Conservation (phyloP, 371 early-diverging fungal species). For the Basidiobolus heterosporus region DNA sequence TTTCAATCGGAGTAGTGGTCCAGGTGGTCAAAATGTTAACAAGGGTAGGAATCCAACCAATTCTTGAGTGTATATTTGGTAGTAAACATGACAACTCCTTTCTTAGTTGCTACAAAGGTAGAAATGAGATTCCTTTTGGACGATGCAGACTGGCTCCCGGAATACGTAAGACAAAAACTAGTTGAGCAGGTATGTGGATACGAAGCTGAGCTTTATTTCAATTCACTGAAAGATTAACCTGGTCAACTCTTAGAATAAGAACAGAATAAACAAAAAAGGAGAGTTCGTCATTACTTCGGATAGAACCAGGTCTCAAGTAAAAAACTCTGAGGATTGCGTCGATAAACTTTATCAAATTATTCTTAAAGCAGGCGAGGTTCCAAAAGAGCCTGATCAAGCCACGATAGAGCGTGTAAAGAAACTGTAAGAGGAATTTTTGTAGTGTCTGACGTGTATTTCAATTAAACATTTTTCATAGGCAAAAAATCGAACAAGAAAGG, state of each 20-base stretch:
- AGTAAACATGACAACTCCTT: not conserved
- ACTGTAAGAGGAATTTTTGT: too few species aligned
- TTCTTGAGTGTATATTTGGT: not conserved
- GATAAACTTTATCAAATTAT: slow-evolving; percentile 48
- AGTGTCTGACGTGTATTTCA: too few species aligned
- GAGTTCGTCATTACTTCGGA: slow-evolving; percentile 64
- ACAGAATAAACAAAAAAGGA: slow-evolving; percentile 43
- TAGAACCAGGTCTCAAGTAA: slow-evolving; percentile 56
- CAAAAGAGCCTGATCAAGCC: slow-evolving; percentile 49
- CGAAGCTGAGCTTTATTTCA: too few species aligned
- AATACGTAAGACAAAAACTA: slow-evolving; percentile 35
- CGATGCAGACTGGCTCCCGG: slow-evolving; percentile 63
- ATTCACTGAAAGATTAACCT: too few species aligned
- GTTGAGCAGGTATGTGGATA: not conserved
- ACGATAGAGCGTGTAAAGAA: slow-evolving; percentile 19
- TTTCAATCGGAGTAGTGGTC: slow-evolving; percentile 52
- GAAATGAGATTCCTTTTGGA: slow-evolving; percentile 50
- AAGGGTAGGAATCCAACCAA: slow-evolving; percentile 28
- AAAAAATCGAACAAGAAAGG: too few species aligned
- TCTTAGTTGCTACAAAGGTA: slow-evolving; percentile 68
- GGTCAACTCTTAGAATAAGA: slow-evolving; percentile 13
- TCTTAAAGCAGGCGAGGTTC: slow-evolving; percentile 42
- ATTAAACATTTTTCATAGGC: too few species aligned
- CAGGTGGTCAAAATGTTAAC: slow-evolving; percentile 88
- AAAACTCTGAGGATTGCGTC: slow-evolving; percentile 68